Evolutionary conservation across 768 basidiomycete genomes (phyloP).

Genomic region (Sarcomyxa edulis): DNA sequence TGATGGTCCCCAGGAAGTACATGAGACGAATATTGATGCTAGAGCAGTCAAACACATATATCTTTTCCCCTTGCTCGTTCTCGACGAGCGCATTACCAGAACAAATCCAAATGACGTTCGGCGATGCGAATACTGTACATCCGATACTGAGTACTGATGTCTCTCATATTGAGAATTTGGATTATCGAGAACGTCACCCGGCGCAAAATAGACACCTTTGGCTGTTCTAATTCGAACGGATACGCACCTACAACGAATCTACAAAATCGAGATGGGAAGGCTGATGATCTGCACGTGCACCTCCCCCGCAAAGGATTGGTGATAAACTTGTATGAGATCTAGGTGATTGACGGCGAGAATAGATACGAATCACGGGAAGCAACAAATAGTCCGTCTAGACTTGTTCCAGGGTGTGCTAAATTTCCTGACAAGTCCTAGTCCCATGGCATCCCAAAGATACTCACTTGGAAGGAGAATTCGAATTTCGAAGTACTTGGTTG

Average conservation of each 20-base stretch:
- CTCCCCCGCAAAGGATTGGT: slow-evolving; percentile 80
- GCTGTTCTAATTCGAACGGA: background rate
- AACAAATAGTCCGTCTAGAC: slow-evolving; percentile 5
- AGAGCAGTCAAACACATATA: too few species aligned
- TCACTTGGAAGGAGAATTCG: slow-evolving; percentile 36
- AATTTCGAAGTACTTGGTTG: background rate
- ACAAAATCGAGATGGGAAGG: slow-evolving; percentile 88
- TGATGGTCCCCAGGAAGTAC: too few species aligned
- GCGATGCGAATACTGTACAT: slow-evolving; percentile 88
- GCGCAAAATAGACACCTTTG: slow-evolving; percentile 24
- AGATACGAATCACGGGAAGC: slow-evolving; percentile 53
- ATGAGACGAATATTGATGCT: too few species aligned
- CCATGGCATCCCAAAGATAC: slow-evolving; percentile 4
- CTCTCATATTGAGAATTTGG: background rate
- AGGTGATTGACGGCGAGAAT: slow-evolving; percentile 47
- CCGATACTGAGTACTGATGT: slow-evolving; percentile 45
- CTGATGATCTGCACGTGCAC: slow-evolving; percentile 88
- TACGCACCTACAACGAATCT: slow-evolving; percentile 37
- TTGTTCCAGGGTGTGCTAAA: background rate
- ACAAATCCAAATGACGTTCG: slow-evolving; percentile 79
- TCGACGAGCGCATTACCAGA: slow-evolving; percentile 74
- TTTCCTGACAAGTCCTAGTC: background rate
- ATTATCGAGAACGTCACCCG: slow-evolving; percentile 75
- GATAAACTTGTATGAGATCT: too few species aligned
- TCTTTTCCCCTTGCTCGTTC: slow-evolving; percentile 73